Conservation (phyloP, 73 alveolate genomes). For the Paramecium sonneborni region DNA sequence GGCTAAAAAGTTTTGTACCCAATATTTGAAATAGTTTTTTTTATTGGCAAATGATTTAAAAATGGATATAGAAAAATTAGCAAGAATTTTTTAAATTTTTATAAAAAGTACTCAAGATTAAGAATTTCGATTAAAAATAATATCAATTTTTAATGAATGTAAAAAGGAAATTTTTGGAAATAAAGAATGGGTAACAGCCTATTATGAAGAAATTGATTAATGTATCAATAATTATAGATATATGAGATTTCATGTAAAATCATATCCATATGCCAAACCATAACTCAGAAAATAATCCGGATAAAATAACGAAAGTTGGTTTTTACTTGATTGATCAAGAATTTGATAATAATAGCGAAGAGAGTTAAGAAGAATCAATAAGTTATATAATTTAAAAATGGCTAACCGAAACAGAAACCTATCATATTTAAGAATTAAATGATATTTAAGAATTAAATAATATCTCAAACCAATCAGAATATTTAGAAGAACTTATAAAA, state of each 20-base stretch:
- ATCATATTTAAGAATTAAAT: not conserved
- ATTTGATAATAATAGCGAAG: not conserved
- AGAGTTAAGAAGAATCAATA: not conserved
- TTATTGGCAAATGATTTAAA: not conserved
- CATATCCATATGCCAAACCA: not conserved
- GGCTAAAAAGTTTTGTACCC: not conserved
- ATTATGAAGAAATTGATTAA: slow-evolving; percentile 20
- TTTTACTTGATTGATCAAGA: not conserved
- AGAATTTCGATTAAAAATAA: not conserved
- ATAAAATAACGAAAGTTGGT: not conserved
- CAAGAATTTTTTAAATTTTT: slow-evolving; percentile 9
- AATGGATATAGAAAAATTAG: not conserved
- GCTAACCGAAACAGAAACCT: not conserved
- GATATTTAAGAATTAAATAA: not conserved
- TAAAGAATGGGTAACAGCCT: not conserved
- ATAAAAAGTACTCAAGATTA: not conserved
- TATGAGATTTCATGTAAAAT: not conserved
- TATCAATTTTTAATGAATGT: not conserved
- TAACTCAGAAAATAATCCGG: not conserved
- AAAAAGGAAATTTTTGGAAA: not conserved
- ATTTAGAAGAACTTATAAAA: not conserved
- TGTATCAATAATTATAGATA: not conserved
- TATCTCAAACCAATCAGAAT: not conserved
- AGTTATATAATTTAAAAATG: not conserved
- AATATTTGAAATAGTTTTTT: not conserved